Conservation (phyloP, 169 alveolate species). For the Babesia caballi region DNA sequence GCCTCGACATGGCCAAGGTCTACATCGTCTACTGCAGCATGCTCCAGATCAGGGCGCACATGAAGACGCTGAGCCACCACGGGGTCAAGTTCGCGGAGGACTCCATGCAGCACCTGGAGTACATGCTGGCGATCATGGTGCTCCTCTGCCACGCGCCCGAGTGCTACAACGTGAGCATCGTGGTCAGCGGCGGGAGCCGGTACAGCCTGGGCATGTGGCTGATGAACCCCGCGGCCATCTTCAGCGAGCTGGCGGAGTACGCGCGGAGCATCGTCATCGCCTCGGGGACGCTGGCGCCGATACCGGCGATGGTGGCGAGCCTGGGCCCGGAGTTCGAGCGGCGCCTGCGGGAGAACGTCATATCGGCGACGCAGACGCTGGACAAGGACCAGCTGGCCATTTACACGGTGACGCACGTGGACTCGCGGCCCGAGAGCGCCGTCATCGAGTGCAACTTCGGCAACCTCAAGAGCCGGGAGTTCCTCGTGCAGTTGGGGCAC, state of each 20-base stretch:
- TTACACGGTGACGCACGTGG: slow-evolving; percentile 14
- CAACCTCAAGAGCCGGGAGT: slow-evolving; percentile 5
- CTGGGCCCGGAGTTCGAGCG: slow-evolving; percentile 28
- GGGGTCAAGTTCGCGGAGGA: slow-evolving; percentile 10
- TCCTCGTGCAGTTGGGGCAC: slow-evolving; percentile 10
- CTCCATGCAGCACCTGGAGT: slow-evolving; percentile 10
- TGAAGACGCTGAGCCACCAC: not conserved
- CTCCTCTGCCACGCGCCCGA: slow-evolving; percentile 42
- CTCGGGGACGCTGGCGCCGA: slow-evolving; percentile 93
- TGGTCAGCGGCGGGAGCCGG: not conserved
- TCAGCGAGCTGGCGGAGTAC: slow-evolving; percentile 37
- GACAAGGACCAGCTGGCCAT: slow-evolving; percentile 30
- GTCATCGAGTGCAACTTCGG: slow-evolving; percentile 24
- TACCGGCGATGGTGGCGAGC: slow-evolving; percentile 35
- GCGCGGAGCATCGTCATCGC: slow-evolving; percentile 85
- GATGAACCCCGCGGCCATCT: slow-evolving; percentile 33
- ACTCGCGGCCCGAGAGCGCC: not conserved
- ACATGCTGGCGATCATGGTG: slow-evolving; percentile 26
- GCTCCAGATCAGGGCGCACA: slow-evolving; percentile 8
- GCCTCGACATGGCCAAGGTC: slow-evolving; percentile 13
- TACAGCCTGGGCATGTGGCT: slow-evolving; percentile 38
- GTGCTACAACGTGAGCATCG: slow-evolving; percentile 30
- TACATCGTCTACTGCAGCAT: slow-evolving; percentile 27
- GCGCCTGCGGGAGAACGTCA: slow-evolving; percentile 7
- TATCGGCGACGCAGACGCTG: slow-evolving; percentile 38